phyloP scores from a whole-genome alignment of 257 asterid species.

The Salvia hispanica region DNA sequence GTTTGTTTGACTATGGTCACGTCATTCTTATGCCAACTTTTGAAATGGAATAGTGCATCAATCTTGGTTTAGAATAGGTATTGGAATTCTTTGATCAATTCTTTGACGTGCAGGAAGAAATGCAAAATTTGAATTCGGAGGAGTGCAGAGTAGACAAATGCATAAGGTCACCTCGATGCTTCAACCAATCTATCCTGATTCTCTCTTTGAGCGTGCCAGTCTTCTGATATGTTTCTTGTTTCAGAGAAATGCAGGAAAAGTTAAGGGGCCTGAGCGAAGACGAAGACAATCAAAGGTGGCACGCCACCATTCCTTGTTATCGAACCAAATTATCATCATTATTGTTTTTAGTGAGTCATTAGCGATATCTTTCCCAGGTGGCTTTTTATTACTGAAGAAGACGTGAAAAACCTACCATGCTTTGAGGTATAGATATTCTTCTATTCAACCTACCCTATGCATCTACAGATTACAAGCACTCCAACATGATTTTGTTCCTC shows the following conservation, averaged over 20 bases:
- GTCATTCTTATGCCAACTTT: not conserved
- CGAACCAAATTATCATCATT: not conserved
- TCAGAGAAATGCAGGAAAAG: conserved; percentile 63
- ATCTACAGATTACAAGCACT: conserved; percentile 7
- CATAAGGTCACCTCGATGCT: conserved; percentile 43
- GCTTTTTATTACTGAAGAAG: conserved; percentile 86
- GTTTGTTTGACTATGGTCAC: not conserved
- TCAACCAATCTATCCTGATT: not conserved
- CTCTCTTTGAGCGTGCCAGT: conserved; percentile 2
- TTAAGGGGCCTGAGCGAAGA: conserved; percentile 57
- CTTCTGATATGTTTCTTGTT: conserved; percentile 37
- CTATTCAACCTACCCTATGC: conserved; percentile 8
- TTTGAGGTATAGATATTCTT: conserved; percentile 57
- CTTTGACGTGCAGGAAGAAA: conserved; percentile 51
- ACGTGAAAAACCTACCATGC: conserved; percentile 66
- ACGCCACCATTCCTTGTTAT: not conserved
- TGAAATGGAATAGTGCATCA: not conserved
- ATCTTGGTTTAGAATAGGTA: not conserved
- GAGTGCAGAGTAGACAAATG: conserved; percentile 49
- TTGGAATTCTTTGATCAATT: not conserved
- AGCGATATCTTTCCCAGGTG: conserved; percentile 47
- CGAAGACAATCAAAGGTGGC: conserved; percentile 55
- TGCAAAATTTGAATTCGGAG: conserved; percentile 46
- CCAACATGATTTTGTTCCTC: conserved; percentile 20
- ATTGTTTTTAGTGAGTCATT: conserved; percentile 1